These are phyloP conservation scores for Hyaloperonospora brassicae DNA, from an alignment of 352 stramenopile genomes.

Conservation along the genomic window DNA sequence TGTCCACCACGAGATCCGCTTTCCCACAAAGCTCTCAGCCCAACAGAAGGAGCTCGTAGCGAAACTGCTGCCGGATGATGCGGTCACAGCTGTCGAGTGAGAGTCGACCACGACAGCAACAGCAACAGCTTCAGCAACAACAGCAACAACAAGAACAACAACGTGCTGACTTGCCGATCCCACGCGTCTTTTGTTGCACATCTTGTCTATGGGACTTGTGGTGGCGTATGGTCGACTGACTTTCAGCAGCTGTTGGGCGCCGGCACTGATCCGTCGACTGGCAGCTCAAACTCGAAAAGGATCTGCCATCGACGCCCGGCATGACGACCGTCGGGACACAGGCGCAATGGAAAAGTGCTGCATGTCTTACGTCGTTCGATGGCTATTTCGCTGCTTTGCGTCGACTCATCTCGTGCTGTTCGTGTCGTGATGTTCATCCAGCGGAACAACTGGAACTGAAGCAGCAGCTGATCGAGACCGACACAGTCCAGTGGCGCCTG, in stretches of 20 bases:
- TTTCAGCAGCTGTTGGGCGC: too few species aligned
- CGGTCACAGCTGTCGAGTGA: conserved; percentile 18
- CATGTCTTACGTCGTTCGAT: background rate
- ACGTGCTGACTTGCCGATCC: background rate
- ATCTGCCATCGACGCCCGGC: conserved; percentile 4
- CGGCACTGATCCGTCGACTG: too few species aligned
- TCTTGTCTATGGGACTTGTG: background rate
- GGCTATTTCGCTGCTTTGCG: background rate
- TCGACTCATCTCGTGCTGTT: background rate
- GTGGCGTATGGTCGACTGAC: background rate
- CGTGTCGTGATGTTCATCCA: conserved; percentile 5
- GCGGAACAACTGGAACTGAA: conserved; percentile 58
- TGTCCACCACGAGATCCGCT: conserved; percentile 93
- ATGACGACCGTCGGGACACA: conserved; percentile 2
- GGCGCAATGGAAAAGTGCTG: conserved; percentile 28
- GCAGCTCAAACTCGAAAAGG: too few species aligned
- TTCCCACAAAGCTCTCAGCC: conserved; percentile 83
- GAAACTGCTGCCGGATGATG: conserved; percentile 30
- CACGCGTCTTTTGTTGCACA: too few species aligned
- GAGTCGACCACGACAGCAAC: conserved; percentile 3
- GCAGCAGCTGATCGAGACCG: conserved; percentile 34
- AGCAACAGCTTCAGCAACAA: background rate
- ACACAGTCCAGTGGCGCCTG: conserved; percentile 40
- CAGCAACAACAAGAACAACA: background rate
- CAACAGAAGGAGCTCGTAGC: conserved; percentile 83